These are phyloP conservation scores for Trichoderma orchidacearum DNA, from an alignment of 495 filamentous ascomycete species.

Conservation along the genomic window DNA sequence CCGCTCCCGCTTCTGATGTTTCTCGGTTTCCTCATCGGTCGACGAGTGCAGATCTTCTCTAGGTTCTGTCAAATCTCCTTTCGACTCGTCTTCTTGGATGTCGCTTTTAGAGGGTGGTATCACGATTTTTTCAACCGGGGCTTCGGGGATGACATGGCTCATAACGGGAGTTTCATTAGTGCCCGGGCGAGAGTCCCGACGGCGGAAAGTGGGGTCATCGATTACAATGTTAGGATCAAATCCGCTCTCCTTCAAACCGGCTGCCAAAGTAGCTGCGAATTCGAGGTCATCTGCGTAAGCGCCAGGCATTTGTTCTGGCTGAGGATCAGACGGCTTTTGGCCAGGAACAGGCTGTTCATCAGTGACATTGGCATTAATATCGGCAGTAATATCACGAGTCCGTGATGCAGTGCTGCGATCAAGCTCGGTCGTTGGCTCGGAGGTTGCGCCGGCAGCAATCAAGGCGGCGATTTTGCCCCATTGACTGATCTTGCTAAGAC, in stretches of 20 bases:
- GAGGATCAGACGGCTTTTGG: slow-evolving; percentile 21
- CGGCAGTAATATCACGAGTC: not conserved
- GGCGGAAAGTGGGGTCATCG: slow-evolving; percentile 47
- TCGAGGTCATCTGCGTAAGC: slow-evolving; percentile 45
- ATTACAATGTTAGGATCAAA: slow-evolving; percentile 62
- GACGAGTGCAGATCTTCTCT: not conserved
- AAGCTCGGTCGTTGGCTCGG: not conserved
- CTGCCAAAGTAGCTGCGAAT: slow-evolving; percentile 58
- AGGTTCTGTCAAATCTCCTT: not conserved
- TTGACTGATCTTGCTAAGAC: slow-evolving; percentile 14
- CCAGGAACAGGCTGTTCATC: slow-evolving; percentile 22
- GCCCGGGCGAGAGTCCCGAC: slow-evolving; percentile 49
- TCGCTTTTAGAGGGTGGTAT: too few species aligned
- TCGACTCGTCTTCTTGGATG: too few species aligned
- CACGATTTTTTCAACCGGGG: too few species aligned
- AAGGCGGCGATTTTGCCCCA: slow-evolving; percentile 30
- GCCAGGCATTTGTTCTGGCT: slow-evolving; percentile 28
- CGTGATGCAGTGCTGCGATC: not conserved
- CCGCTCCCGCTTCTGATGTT: slow-evolving; percentile 2
- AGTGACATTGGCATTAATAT: slow-evolving; percentile 11
- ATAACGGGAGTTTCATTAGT: slow-evolving; percentile 28
- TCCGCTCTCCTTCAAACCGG: slow-evolving; percentile 49
- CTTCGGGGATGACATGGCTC: not conserved
- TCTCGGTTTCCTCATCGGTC: slow-evolving; percentile 11
- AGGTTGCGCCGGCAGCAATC: slow-evolving; percentile 16